Conservation (phyloP, 176 grass and related monocot species). For the Sorghum bicolor region DNA sequence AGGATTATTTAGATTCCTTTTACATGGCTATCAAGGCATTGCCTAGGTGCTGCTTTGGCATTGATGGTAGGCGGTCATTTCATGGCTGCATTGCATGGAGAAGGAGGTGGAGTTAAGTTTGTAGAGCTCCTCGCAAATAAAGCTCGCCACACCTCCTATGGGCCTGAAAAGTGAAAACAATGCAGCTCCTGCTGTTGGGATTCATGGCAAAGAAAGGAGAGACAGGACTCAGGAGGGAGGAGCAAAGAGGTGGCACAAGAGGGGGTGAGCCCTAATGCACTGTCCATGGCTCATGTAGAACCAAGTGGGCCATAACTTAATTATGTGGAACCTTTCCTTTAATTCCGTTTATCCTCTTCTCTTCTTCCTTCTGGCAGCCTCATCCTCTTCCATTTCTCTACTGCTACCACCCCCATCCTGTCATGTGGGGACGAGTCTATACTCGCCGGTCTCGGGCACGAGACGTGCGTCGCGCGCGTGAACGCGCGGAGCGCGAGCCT, state of each 20-base stretch:
- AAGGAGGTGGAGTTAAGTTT: not conserved
- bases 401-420: not conserved
- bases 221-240: not conserved
- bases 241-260: not conserved
- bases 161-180: not conserved
- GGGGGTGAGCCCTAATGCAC: not conserved
- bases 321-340: not conserved
- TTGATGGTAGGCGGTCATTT: not conserved
- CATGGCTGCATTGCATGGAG: not conserved
- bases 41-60: not conserved
- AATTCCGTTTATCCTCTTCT: not conserved
- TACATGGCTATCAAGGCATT: not conserved
- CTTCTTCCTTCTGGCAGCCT: not conserved
- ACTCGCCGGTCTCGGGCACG: too few species aligned
- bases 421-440: too few species aligned
- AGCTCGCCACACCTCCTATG: not conserved
- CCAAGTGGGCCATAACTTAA: not conserved
- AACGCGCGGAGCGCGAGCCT: too few species aligned
- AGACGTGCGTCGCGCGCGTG: too few species aligned
- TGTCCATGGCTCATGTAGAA: not conserved
- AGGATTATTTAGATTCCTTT: conserved; percentile 5
- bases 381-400: not conserved
- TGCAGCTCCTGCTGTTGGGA: not conserved
- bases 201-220: not conserved
- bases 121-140: not conserved